These are phyloP conservation scores for Naganishia randhawae DNA, from an alignment of 768 basidiomycete species.

Conservation along the genomic window DNA sequence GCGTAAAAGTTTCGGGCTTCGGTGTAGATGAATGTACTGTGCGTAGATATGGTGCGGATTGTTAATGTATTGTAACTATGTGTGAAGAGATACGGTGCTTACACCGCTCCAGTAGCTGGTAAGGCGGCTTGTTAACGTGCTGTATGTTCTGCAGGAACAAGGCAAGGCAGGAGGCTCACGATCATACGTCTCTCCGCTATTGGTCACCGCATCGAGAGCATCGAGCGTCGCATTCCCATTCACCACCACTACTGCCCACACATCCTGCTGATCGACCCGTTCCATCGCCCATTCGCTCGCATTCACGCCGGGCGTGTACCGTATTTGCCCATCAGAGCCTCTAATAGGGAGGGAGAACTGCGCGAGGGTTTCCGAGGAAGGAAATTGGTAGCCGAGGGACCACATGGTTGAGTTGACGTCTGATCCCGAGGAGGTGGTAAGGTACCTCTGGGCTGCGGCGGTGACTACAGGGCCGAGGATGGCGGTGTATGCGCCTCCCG, in stretches of 20 bases:
- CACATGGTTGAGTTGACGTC: constrained; percentile 29
- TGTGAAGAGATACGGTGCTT: background rate
- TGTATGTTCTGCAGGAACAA: background rate
- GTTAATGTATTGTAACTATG: background rate
- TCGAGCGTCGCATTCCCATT: constrained; percentile 47
- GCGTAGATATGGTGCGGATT: background rate
- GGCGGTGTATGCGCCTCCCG: constrained; percentile 37
- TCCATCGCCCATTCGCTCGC: constrained; percentile 37
- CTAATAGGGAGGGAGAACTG: constrained; percentile 32
- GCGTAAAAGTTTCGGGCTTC: constrained; percentile 46
- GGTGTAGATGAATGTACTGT: constrained; percentile 41
- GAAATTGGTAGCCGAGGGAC: constrained; percentile 40
- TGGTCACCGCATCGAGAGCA: constrained; percentile 37
- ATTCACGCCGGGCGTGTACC: constrained; percentile 38
- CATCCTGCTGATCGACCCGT: constrained; percentile 41
- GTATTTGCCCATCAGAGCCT: constrained; percentile 14
- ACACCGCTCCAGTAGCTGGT: constrained; percentile 1
- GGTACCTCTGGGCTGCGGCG: constrained; percentile 23
- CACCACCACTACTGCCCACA: constrained; percentile 43
- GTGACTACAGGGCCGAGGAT: constrained; percentile 46
- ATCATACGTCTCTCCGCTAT: constrained; percentile 36
- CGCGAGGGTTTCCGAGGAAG: constrained; percentile 29
- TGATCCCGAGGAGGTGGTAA: constrained; percentile 12
- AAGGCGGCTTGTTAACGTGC: background rate
- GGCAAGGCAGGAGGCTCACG: constrained; percentile 38